Base-by-base conservation (phyloP, 257 asterid genomes). In the Nicotiana noctiflora region DNA sequence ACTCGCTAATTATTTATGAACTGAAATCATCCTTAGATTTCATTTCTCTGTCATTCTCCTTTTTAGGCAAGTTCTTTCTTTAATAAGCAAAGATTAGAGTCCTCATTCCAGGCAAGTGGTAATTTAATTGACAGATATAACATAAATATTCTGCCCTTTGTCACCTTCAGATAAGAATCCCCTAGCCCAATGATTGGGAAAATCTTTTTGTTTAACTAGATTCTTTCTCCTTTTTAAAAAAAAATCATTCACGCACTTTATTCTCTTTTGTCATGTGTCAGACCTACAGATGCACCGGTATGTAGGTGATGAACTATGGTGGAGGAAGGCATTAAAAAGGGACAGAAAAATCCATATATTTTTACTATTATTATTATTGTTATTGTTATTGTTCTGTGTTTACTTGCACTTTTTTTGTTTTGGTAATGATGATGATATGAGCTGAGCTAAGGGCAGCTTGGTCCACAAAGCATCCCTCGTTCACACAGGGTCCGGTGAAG, bases 221-320 rank as follows among this genome's bases (percentile, higher is more conserved):
- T 84, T 84, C 85, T 66, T 80, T 75, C 62, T 34, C 37, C 79
- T 68, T 57, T 52, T 1, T 0, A 8, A 8, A 40, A 40, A 40
- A 40, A 8, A 40, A 40, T 40, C 80, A 51, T 79, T 56, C 81
- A 51, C 79, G 51, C 61, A 80, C 88, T 87, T 87, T 87, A 84
- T 86, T 83, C 83, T 79, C 67, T 61, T 34, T 64, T 25, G 49
- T 40, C 49, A 10, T 40, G 49, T 2, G 12, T 2, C 49, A n/a
- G 3, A 8, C 49, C 49, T 8, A 40, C 10, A 40, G 12, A 40
- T 40, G 10, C 49, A 40, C 12, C 12, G 12, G 49, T 8, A 40
- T 0, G 2, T 40, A 40, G 11, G 3, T 40, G 11, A 7, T 10
- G 9, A 40, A 40, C 46, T 8, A 8, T 8, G 3, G 10, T 40